Percentiles rank a stretch among this genome's conserved stretches.
These are phyloP conservation scores for Pyrus betulifolia DNA, from an alignment of 306 rosid genomes.

Conservation along the genomic window DNA sequence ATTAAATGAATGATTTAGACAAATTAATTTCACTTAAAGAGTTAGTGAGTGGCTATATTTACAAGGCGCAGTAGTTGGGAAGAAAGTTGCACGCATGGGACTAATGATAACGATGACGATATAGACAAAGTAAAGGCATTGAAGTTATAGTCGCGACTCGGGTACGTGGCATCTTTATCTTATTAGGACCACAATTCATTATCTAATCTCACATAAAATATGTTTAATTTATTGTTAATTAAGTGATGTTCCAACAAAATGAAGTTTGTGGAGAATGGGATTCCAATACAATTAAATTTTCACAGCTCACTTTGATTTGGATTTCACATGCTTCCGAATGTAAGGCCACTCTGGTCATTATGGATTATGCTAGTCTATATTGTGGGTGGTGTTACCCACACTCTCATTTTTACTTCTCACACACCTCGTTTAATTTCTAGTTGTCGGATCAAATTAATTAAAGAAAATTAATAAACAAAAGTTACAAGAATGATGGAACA, in stretches of 20 bases:
- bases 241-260: constrained; percentile 19
- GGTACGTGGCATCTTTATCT: constrained; percentile 40
- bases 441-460: too few species aligned
- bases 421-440: too few species aligned
- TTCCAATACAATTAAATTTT: constrained; percentile 35
- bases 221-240: neutral
- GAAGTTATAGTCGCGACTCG: constrained; percentile 32
- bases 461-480: too few species aligned
- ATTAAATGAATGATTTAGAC: neutral
- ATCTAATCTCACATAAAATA: neutral
- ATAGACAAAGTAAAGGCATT: constrained; percentile 19
- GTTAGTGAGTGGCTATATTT: neutral
- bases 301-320: constrained; percentile 20
- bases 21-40: neutral
- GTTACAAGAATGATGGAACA: neutral
- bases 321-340: constrained; percentile 25
- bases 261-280: constrained; percentile 55
- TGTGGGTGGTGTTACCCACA: too few species aligned
- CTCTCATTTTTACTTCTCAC: too few species aligned
- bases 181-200: constrained; percentile 15
- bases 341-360: neutral
- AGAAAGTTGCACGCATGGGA: neutral
- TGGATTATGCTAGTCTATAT: neutral
- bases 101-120: constrained; percentile 16
- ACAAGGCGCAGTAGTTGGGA: neutral